Conservation (phyloP, 2,329 filamentous ascomycete genomes). For the Zarea fungicola region DNA sequence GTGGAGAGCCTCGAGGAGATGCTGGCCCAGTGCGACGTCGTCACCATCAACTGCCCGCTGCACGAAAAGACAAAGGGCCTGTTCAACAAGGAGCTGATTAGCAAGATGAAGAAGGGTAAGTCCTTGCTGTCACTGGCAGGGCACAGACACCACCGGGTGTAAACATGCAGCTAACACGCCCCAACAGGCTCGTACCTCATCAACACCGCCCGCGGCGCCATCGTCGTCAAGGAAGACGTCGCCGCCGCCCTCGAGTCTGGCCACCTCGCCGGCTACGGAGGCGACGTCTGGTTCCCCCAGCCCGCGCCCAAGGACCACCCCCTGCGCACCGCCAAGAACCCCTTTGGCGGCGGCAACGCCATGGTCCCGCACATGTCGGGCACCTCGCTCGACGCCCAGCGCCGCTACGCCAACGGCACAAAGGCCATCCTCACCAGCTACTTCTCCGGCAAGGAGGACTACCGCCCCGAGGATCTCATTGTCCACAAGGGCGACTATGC, state of each 20-base stretch:
- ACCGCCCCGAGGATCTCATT: conserved; percentile 85
- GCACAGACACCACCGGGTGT: neutral
- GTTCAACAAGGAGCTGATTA: conserved; percentile 97
- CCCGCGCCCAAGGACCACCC: conserved; percentile 90
- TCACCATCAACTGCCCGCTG: conserved; percentile 99
- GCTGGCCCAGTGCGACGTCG: conserved; percentile 87
- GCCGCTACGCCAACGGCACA: conserved; percentile 79
- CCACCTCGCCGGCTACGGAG: conserved; percentile 84
- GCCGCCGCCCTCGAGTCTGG: conserved; percentile 87
- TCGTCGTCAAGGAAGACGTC: conserved; percentile 98
- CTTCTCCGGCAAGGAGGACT: conserved; percentile 82
- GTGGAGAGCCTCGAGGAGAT: conserved; percentile 90
- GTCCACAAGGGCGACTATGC: conserved; percentile 87
- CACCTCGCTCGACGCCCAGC: conserved; percentile 96
- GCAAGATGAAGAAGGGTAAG: conserved; percentile 96
- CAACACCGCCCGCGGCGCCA: conserved; percentile 98
- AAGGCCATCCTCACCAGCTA: conserved; percentile 91
- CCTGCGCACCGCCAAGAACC: conserved; percentile 88
- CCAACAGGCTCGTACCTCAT: conserved; percentile 79
- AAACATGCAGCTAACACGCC: neutral
- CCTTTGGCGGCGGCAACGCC: conserved; percentile 94
- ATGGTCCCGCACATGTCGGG: conserved; percentile 99
- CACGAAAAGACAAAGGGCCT: conserved; percentile 96
- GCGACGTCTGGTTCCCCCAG: conserved; percentile 96
- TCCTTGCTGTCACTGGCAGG: too few species aligned